These are phyloP conservation scores for Phytomonas francai DNA, from an alignment of 208 protist species.

Conservation along the genomic window DNA sequence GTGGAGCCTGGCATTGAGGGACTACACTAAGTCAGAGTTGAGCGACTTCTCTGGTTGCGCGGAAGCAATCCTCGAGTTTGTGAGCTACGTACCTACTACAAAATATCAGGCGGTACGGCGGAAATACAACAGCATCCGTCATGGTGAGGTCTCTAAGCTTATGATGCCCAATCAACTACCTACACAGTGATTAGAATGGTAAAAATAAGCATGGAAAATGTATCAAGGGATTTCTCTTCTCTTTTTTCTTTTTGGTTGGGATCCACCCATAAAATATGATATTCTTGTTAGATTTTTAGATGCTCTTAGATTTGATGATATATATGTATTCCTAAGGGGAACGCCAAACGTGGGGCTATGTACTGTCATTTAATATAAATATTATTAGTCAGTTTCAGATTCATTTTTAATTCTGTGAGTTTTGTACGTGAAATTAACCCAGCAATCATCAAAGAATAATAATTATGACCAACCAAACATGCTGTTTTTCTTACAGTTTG, in stretches of 20 bases:
- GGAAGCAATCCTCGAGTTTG: slow-evolving; percentile 71
- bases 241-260: slow-evolving; percentile 6
- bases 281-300: not conserved
- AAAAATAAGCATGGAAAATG: slow-evolving; percentile 4
- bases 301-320: slow-evolving; percentile 1
- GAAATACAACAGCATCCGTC: slow-evolving; percentile 78
- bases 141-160: slow-evolving; percentile 73
- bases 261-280: not conserved
- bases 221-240: slow-evolving; percentile 4
- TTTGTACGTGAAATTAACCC: not conserved
- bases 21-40: slow-evolving; percentile 60
- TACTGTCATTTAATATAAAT: not conserved
- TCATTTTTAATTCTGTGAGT: not conserved
- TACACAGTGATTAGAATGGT: slow-evolving; percentile 4
- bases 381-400: not conserved
- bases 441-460: not conserved
- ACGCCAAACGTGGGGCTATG: not conserved
- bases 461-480: not conserved
- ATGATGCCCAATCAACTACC: slow-evolving; percentile 55
- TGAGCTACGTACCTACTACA: slow-evolving; percentile 68
- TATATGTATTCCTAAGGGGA: slow-evolving; percentile 1
- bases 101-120: slow-evolving; percentile 83
- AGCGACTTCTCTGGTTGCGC: slow-evolving; percentile 68
- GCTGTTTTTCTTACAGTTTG: not conserved
- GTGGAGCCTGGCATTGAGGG: slow-evolving; percentile 58